These are phyloP conservation scores for Candida ulmi DNA, from an alignment of 805 yeast genomes.

Conservation along the genomic window DNA sequence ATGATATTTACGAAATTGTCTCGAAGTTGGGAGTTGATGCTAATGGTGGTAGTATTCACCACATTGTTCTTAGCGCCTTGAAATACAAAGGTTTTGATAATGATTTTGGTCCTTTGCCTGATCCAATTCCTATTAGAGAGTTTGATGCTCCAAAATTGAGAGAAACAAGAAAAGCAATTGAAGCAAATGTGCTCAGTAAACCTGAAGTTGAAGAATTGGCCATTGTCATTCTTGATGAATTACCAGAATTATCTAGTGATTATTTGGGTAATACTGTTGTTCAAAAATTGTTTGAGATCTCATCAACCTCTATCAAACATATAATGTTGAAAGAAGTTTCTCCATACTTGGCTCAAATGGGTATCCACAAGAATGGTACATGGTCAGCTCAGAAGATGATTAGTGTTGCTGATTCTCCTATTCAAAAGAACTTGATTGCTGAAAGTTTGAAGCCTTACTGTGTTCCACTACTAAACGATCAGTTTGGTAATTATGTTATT, in stretches of 20 bases:
- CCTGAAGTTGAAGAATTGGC: slow-evolving; percentile 77
- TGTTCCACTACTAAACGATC: slow-evolving; percentile 84
- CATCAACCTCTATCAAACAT: slow-evolving; percentile 67
- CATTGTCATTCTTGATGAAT: slow-evolving; percentile 76
- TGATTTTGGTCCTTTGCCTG: slow-evolving; percentile 73
- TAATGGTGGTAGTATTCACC: slow-evolving; percentile 28
- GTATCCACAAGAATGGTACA: slow-evolving; percentile 96
- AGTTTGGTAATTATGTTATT: slow-evolving; percentile 93
- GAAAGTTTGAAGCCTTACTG: slow-evolving; percentile 73
- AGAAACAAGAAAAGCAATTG: slow-evolving; percentile 75
- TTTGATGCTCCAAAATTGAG: slow-evolving; percentile 87
- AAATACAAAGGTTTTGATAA: slow-evolving; percentile 42
- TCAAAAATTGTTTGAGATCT: slow-evolving; percentile 76
- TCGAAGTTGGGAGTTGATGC: slow-evolving; percentile 27
- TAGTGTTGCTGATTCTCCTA: slow-evolving; percentile 58
- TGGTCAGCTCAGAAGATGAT: slow-evolving; percentile 99
- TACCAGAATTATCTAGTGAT: slow-evolving; percentile 88
- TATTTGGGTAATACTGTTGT: slow-evolving; percentile 94
- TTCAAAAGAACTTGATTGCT: slow-evolving; percentile 61
- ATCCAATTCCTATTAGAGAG: slow-evolving; percentile 57
- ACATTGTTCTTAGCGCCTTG: slow-evolving; percentile 40
- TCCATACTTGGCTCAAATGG: slow-evolving; percentile 83
- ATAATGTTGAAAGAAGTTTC: slow-evolving; percentile 74
- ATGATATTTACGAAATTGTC: slow-evolving; percentile 25
- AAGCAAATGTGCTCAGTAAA: slow-evolving; percentile 44